Evolutionary conservation across 371 early-diverging fungal genomes (phyloP), one percentile per base, ranked within the genome.

Genomic region (Entomophthora muscae): DNA sequence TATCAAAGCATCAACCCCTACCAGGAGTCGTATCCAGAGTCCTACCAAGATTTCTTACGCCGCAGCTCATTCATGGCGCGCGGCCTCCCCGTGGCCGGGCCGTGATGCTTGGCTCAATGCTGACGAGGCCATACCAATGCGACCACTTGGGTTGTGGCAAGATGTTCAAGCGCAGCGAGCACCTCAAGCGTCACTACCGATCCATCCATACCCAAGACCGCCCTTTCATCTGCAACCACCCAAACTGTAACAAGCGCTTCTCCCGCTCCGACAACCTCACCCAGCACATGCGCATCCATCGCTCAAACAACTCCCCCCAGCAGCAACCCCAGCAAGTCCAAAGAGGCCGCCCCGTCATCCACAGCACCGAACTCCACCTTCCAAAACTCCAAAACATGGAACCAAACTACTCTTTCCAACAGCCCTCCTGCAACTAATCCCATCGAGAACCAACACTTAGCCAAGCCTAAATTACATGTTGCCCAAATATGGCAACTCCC

Each of bases 101-200:
- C 10, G 42, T 42, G 42, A 42, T 42, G 42, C 17, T 42, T 5
- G 42, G 42, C 5, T 42, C 42, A 5, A 42, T 42, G 42, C 42
- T 42, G 42, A 42, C 42, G 17, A 13, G 58, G 31, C 61, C 63
- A n/a, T 67, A 65, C 33, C 61, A 65, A 28, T 83, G 83, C 65
- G 73, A 68, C 42, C 68, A 71, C 33, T 73, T 73, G 24, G 79
- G 76, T 7, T 83, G 83, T 61, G 77, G 78, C 55, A 76, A 78
- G 65, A 73, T 79, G n/a, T 83, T 83, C 56, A 83, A 83, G 63
- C 65, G 83, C 22, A 78, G 81, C 3, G 83, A 83, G 60, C 83
- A 83, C 66, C 68, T 83, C 17, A 81, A 82, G 57, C 73, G 83
- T 54, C 83, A 83, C 55, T 73, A 81, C 31, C 74, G 81, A 53